Evolutionary conservation across 495 filamentous ascomycete genomes (phyloP), one percentile per base, ranked within the genome.

Genomic region (Coniosporium apollinis): DNA sequence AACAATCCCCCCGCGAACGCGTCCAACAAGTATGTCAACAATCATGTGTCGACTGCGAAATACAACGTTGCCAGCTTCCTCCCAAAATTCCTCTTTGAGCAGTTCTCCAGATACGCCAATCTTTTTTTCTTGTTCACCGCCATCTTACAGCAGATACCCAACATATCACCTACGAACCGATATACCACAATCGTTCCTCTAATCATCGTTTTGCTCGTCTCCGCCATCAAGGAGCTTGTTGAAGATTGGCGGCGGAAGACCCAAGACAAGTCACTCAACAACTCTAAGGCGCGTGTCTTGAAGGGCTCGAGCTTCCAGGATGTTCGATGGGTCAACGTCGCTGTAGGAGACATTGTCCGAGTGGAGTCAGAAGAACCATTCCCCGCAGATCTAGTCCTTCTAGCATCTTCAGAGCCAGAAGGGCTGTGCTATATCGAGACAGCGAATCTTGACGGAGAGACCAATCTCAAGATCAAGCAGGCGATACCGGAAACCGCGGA

Each of bases 41-140:
- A 99, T 53, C 82, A 94, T 53, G 78, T 99, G 30, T 94, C 87
- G 5, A 99, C 91, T 2, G 77, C 91, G 45, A 99, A 99, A 54
- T 99, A 99, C 68, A 99, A 96, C 55, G 47, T 86, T 49, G 66
- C 80, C 34, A 94, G 83, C n/a, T 96, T 96, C 56, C 49, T 94
- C 19, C 87, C 89, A 31, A 99, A 99, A 57, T 99, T 99, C 62
- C 64, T 99, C 15, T 91, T 85, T 58, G 91, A 99, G 51, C 91
- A 99, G 57, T 99, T 99, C 63, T 93, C 84, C 33, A 99, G 94
- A 61, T 94, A 92, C 60, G 91, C 89, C 60, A 99, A 99, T 54
- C 54, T 99, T 44, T 99, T 99, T 66, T 99, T 99, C 76, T 74
- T 99, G 50, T 94, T 99, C 57, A 99, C 91, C 21, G 87, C 91